phyloP scores from a whole-genome alignment of 2,329 filamentous ascomycete genomes.

The Chaetomium sp. region DNA sequence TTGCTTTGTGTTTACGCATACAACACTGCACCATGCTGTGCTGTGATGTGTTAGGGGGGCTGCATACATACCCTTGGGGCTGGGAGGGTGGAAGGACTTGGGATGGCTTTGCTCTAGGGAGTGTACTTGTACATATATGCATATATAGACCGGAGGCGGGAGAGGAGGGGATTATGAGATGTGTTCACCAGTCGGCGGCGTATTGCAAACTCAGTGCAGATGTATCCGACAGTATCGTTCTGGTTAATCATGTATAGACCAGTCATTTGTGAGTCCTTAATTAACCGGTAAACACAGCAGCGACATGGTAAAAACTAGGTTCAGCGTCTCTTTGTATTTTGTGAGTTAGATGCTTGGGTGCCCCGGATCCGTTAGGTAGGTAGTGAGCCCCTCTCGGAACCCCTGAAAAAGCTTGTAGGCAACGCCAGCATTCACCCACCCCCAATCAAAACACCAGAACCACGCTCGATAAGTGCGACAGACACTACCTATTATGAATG shows the following conservation, averaged over 20 bases:
- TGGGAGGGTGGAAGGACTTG: background rate
- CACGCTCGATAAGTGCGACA: too few relatives aligned
- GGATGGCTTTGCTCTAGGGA: background rate
- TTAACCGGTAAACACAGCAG: background rate
- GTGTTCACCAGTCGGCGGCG: background rate
- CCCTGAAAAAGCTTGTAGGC: background rate
- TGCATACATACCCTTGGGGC: background rate
- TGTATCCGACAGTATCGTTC: background rate
- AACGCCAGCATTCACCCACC: background rate
- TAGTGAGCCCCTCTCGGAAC: background rate
- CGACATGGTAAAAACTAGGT: background rate
- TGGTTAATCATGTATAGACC: background rate
- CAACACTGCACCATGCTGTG: background rate
- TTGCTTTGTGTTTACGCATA: background rate
- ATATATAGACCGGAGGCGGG: background rate
- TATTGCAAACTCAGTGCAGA: background rate
- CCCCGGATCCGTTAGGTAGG: too few relatives aligned
- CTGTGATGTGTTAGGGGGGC: background rate
- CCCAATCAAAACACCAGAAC: background rate
- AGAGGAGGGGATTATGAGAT: background rate
- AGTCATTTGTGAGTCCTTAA: background rate
- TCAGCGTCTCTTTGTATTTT: background rate
- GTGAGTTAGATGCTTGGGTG: background rate
- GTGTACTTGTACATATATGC: conserved; percentile 3
- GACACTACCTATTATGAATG: too few relatives aligned